Base-by-base conservation (phyloP, 352 stramenopile species). In the Phytophthora pisi region DNA sequence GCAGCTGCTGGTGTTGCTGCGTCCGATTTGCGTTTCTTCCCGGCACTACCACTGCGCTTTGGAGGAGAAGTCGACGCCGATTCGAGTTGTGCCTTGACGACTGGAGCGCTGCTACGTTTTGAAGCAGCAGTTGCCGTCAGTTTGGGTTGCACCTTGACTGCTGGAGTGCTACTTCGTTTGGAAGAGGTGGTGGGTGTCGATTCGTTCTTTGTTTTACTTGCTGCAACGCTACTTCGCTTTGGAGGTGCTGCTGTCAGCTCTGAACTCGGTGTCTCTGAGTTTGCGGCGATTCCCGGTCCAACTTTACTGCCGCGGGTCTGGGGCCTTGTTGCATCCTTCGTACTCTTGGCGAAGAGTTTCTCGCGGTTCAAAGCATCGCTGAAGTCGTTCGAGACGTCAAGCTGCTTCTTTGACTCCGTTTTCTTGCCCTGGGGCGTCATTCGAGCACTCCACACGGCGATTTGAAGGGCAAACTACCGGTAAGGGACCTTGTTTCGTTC, bases 341-440 rank as follows among this genome's bases (percentile, higher is more conserved):
- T 47, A 16, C 10, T 30, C 10, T 65, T 66, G 38, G 24, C 0
- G 30, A 47, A 2, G 10, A 40, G 46, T n/a, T 69, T 72, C 1
- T 74, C 70, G 38, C 70, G 76, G 28, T 70, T 76, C 23, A 76
- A 57, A 9, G 58, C 70, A 43, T 77, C 58, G 28, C 68, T 76
- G 23, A 80, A 78, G 4, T 70, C 47, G 20, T 57, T 62, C 6
- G 62, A 60, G 18, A 51, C 31, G 23, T 68, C 66, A n/a, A 56
- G 59, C 23, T 47, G 58, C 46, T 71, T 78, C 30, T 66, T 51
- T 10, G 45, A 16, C 13, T 24, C 45, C 45, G 57, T 56, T 64
- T 75, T 18, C 30, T 66, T 61, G 28, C 24, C 26, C n/a, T 18
- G 56, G 50, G 42, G 15, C 9, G 11, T 36, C 56, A 61, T 65